Conservation (phyloP, 2,329 filamentous ascomycete genomes). For the Trichoderma brevicompactum region DNA sequence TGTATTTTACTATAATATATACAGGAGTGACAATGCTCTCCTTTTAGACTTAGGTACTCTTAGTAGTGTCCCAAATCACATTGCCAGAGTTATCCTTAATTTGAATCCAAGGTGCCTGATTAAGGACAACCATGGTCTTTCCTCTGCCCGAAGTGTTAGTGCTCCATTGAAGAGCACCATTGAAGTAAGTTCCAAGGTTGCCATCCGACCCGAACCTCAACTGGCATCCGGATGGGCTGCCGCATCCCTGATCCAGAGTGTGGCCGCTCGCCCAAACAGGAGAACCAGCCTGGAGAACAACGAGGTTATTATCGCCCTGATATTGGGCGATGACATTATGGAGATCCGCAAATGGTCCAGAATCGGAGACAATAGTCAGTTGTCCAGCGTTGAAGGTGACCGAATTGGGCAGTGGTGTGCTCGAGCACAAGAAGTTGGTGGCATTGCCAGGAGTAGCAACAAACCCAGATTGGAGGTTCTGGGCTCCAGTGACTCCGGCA, state of each 20-base stretch:
- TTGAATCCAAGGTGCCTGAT: constrained; percentile 32
- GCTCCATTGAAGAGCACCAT: constrained; percentile 27
- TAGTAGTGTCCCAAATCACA: constrained; percentile 33
- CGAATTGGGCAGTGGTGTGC: constrained; percentile 31
- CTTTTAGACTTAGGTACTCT: constrained; percentile 18
- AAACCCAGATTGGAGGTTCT: constrained; percentile 34
- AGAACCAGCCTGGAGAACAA: constrained; percentile 30
- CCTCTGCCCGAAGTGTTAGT: constrained; percentile 29
- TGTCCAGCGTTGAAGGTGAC: constrained; percentile 30
- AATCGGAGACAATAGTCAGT: constrained; percentile 32
- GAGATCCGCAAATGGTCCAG: constrained; percentile 31
- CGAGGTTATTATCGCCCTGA: constrained; percentile 37
- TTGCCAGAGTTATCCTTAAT: constrained; percentile 31
- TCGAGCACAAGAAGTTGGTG: constrained; percentile 37
- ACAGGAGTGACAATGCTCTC: background rate
- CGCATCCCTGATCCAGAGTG: constrained; percentile 30
- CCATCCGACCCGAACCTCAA: constrained; percentile 29
- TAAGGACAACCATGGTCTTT: constrained; percentile 27
- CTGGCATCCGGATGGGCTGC: constrained; percentile 28
- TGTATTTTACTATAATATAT: background rate
- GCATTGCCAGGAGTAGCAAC: constrained; percentile 32
- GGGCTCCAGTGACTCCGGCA: constrained; percentile 31
- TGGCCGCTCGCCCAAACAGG: constrained; percentile 32
- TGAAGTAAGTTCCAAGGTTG: constrained; percentile 30
- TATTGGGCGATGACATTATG: constrained; percentile 34